A percentile compares a stretch with the other conserved stretches of the same genome.
These are phyloP conservation scores for Medicago arabica DNA, from an alignment of 306 rosid genomes.

Conservation along the genomic window DNA sequence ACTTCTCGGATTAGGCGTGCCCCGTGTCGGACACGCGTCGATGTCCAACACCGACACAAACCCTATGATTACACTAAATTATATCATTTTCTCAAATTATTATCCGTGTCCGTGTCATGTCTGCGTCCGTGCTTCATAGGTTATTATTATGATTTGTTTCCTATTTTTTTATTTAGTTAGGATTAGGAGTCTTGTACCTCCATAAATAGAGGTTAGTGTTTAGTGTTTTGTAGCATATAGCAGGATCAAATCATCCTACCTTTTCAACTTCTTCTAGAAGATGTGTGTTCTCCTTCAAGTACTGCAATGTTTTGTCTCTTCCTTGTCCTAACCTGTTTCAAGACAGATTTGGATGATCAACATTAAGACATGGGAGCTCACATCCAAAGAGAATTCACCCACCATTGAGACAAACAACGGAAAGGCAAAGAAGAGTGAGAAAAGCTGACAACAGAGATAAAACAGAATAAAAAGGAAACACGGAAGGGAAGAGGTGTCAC, in stretches of 20 bases:
- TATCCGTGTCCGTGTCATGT: no score
- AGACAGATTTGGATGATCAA: constrained; percentile 32
- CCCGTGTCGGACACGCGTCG: no score
- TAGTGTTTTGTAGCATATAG: not conserved
- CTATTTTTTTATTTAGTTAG: no score
- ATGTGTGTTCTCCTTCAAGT: constrained; percentile 75
- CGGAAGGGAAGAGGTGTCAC: not conserved
- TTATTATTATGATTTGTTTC: no score
- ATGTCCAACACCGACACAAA: no score
- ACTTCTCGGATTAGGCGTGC: no score
- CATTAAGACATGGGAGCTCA: constrained; percentile 32
- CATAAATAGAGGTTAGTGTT: no score
- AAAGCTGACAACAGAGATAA: not conserved
- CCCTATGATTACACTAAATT: no score
- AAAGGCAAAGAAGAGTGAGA: not conserved
- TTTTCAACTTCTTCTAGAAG: constrained; percentile 87
- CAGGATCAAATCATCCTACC: constrained; percentile 54
- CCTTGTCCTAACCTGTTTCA: constrained; percentile 92
- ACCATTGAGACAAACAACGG: not conserved
- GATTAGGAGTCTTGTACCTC: no score
- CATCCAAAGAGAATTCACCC: constrained; percentile 8
- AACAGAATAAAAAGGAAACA: constrained; percentile 15
- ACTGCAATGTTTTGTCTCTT: constrained; percentile 89
- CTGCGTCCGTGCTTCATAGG: no score
- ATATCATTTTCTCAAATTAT: no score